Evolutionary conservation across 1,139 yeast species (phyloP), one percentile per base, ranked within the genome.

Genomic region (Hyphopichia burtonii): DNA sequence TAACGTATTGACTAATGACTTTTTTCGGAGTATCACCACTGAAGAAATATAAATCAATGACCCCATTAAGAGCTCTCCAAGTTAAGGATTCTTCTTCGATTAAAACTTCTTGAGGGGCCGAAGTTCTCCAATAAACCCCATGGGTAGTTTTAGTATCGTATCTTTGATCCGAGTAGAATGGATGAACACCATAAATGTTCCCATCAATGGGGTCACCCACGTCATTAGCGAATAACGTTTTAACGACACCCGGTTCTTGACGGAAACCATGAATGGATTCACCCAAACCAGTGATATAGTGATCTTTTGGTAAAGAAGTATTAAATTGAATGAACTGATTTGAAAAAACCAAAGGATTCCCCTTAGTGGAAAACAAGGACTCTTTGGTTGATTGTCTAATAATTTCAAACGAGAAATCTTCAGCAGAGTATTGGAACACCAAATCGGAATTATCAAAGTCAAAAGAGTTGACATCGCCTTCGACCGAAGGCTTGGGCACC

Each of bases 271-370:
- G 64, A 38, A 65, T 55, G 2, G 63, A 53, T 43, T 65, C 69
- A 20, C 69, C 70, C 12, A 65, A 50, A 2, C 70, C 69, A 31
- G 58, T 53, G 22, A 61, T 49, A 17, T 53, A 49, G 44, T 63
- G 64, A 14, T 53, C 58, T 32, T 50, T 36, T 2, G 67, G 66
- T 34, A 63, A 49, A 8, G 53, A 39, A 20, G 66, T 59, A 43
- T 58, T 58, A 48, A 63, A 56, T 45, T 61, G 66, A 27, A 63
- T 42, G 42, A 63, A 63, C 42, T 63, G 67, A 45, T 63, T 60
- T 19, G 65, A 62, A 43, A 53, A 63, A 8, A 63, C 68, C 37
- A 65, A 47, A 32, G 63, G 61, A 41, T 58, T 58, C 2, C 63
- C 66, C 28, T 50, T 46, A n/a, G 66, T 61, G 39, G 61, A 54